Base-by-base conservation (phyloP, 176 grass and related monocot species). In the Musa troglodytarum region DNA sequence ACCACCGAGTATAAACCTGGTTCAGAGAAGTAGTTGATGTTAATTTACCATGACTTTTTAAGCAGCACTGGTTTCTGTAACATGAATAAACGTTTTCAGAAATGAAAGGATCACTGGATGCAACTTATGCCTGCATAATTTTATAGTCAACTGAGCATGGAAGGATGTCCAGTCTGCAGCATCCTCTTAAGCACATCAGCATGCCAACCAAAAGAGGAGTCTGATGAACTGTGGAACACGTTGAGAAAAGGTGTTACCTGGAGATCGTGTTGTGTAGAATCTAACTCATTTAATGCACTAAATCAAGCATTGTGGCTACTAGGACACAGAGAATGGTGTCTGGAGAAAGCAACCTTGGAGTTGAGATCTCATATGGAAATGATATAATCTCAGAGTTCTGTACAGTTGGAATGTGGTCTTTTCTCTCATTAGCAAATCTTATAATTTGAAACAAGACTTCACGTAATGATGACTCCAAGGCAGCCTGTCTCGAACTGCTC, bases 381-480 rank as follows among this genome's bases (percentile, higher is more conserved):
- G 89, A 93, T 75, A 92, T 83, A 16, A 77, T 64, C 19, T 87
- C 85, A 13, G 85, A 80, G 51, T 93, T 89, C 59, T 86, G 83
- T 21, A 93, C 79, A 23, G 88, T 50, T 66, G 95, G 90, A 62
- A 98, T 91, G 51, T 98, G 90, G 63, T 98, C 90, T 73, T 91
- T 89, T 68, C 93, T 98, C 78, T 98, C 88, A 68, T 98, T 93
- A 16, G 86, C 90, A 23, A 93, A 98, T 69, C 81, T 84, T 78
- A 98, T 93, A 65, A 98, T 89, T 71, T 93, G 94, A 77, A 93
- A 93, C 53, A 98, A 22, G 22, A 93, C 82, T 70, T 98, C 90
- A 11, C 86, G 84, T 71, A 98, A 57, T 12, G 75, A 83, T 5
- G 76, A 78, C 54, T 83, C 88, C 65, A 94, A 76, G 21, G 84